Evolutionary conservation across 352 stramenopile genomes (phyloP), one percentile per base, ranked within the genome.

Genomic region (Pythium oligandrum): DNA sequence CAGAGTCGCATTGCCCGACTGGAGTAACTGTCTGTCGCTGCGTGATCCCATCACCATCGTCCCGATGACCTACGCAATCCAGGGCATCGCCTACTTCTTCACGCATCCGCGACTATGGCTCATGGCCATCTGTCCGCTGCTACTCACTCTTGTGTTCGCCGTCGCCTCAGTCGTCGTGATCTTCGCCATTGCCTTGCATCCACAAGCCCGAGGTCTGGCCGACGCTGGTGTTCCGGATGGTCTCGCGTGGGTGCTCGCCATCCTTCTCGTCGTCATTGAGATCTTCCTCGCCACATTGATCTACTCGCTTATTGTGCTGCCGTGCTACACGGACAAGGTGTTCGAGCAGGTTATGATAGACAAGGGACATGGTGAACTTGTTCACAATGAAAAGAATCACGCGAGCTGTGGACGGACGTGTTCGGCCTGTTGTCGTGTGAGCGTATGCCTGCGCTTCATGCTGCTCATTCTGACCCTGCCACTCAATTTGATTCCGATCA

Each of bases 281-380:
- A 86, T 85, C 57, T 87, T 88, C 63, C 58, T 88, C 26, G 68
- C 86, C 45, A 87, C 71, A 47, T 59, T 90, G 57, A 74, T 90
- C 55, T 88, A 76, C 67, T 83, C 74, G 45, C 65, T 83, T 17
- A 53, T 73, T 32, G 58, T 82, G 47, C 58, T 85, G 50, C 70
- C 68, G 9, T 82, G 63, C 55, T 88, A 77, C 62, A 64, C 72
- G 48, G 75, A 88, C 66, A 74, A 76, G 47, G 63, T 90, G 43
- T 88, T 90, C 51, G 71, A 83, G 47, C 59, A 75, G 37, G 77
- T 88, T 38, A 63, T 90, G 55, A 48, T 55, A 3, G 62, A 69
- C 31, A 66, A 70, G 12, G 79, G 79, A 42, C 70, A 72, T 42
- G 66, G 66, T 38, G 69, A 76, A 11, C 57, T 88, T 10, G 69